Evolutionary conservation across 2,329 filamentous ascomycete genomes (phyloP), one percentile per base, ranked within the genome.

Genomic region (Paraphaeosphaeria sporulosa): DNA sequence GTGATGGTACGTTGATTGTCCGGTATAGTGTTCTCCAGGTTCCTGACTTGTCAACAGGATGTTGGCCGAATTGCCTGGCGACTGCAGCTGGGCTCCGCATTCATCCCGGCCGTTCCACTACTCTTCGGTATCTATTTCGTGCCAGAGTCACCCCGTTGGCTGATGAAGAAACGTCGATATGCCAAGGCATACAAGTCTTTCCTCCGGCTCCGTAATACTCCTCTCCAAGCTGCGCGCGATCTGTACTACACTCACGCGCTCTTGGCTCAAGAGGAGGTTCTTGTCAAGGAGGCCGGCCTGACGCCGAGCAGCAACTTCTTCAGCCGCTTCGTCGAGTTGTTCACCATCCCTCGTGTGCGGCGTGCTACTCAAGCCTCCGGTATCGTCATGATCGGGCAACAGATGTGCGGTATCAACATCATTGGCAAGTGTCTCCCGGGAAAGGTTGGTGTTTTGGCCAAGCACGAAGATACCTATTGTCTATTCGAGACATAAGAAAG

Each of bases 361-460:
- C 85, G 89, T 43, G 93, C 93, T 2, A 94, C 89, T 3, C 83
- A 91, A 32, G 92, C 92, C 6, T 90, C 91, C 0, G 91, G 89
- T 64, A 87, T 88, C 1, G 91, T 94, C 66, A 96, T 96, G 92
- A 88, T 88, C 65, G 80, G 79, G 0, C 86, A 89, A 67, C 87
- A 89, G 69, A 84, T 89, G 79, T 87, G 85, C 61, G 86, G 73
- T 9, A 74, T 80, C 64, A 81, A 80, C 65, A 80, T 77, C 65
- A 84, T 85, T 60, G 78, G n/a, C n/a, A n/a, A n/a, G n/a, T n/a
- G n/a, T n/a, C n/a, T n/a, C n/a, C n/a, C n/a, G n/a, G n/a, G n/a
- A n/a, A n/a, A n/a, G n/a, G n/a, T n/a, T n/a, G n/a, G n/a, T n/a
- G n/a, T n/a, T n/a, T n/a, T n/a, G n/a, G n/a, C n/a, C n/a, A n/a